These are phyloP conservation scores for Crithidia brevicula DNA, from an alignment of 208 protist species.

Conservation along the genomic window DNA sequence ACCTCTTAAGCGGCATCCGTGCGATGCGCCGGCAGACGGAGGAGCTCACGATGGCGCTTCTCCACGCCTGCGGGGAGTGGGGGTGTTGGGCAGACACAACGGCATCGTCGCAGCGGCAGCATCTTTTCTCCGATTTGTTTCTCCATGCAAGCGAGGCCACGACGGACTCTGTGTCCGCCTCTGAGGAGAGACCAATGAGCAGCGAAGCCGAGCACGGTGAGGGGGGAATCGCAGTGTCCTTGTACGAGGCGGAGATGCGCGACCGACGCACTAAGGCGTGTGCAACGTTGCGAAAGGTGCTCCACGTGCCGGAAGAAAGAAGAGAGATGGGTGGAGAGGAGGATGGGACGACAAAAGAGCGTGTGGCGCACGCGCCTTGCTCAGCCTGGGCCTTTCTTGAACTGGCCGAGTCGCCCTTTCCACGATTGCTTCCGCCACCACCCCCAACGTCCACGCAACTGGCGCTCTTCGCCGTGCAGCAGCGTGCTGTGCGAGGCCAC, in stretches of 20 bases:
- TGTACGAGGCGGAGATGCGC: background rate
- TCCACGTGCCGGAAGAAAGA: background rate
- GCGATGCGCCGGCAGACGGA: slow-evolving; percentile 61
- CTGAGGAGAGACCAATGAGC: no score
- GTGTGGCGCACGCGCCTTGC: no score
- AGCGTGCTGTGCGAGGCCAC: background rate
- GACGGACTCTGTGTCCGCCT: no score
- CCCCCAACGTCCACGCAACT: slow-evolving; percentile 42
- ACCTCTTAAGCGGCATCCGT: slow-evolving; percentile 46
- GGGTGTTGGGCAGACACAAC: slow-evolving; percentile 38
- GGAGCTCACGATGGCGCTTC: slow-evolving; percentile 46
- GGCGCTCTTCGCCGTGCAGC: slow-evolving; percentile 28
- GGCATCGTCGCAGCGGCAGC: background rate
- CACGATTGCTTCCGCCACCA: slow-evolving; percentile 32
- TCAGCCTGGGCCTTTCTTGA: slow-evolving; percentile 13
- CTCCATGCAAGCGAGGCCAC: background rate
- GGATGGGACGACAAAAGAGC: background rate
- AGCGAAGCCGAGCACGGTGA: background rate
- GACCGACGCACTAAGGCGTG: slow-evolving; percentile 14
- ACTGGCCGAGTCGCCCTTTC: slow-evolving; percentile 9
- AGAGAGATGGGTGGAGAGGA: background rate
- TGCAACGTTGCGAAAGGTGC: background rate
- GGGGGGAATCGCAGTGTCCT: background rate
- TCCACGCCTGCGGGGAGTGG: slow-evolving; percentile 61
- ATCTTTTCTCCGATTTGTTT: slow-evolving; percentile 47